Percentiles rank a stretch among this genome's conserved stretches.
These are phyloP conservation scores for Mortierella sp. DNA, from an alignment of 371 early-diverging fungal genomes.

Conservation along the genomic window DNA sequence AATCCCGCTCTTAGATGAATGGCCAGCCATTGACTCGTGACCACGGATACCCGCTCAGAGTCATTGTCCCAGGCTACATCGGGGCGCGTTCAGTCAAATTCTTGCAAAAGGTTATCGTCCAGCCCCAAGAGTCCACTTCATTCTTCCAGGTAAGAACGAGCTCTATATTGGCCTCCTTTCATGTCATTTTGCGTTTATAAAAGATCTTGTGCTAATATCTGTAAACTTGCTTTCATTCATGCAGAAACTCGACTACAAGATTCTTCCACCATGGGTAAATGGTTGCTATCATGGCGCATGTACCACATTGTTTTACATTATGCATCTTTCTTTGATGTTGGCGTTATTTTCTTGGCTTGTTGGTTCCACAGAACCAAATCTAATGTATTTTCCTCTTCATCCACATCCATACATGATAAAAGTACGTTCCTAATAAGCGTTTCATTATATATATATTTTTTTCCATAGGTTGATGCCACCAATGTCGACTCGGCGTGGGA, in stretches of 20 bases:
- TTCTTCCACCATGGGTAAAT: constrained; percentile 76
- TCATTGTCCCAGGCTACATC: constrained; percentile 90
- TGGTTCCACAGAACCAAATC: neutral
- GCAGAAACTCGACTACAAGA: constrained; percentile 86
- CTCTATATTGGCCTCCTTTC: constrained; percentile 49
- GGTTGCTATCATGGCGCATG: neutral
- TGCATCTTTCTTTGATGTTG: no score
- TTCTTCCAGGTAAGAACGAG: constrained; percentile 66
- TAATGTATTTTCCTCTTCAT: neutral
- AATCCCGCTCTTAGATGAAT: constrained; percentile 74
- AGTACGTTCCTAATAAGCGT: neutral
- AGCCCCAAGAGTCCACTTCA: constrained; percentile 74
- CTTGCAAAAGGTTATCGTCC: constrained; percentile 67
- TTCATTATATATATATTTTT: neutral
- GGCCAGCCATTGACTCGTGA: constrained; percentile 78
- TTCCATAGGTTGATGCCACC: constrained; percentile 17
- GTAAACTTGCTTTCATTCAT: neutral
- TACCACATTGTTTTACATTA: neutral
- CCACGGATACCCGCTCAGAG: constrained; percentile 88
- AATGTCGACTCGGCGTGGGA: constrained; percentile 65
- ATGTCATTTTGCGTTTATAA: neutral
- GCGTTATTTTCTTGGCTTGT: neutral
- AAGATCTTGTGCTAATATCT: constrained; percentile 59
- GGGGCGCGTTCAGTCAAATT: constrained; percentile 92
- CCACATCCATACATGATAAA: neutral